A percentile compares a stretch with the other conserved stretches of the same genome.
phyloP scores from a whole-genome alignment of 169 alveolate species.

The Plasmodium blacklocki region DNA sequence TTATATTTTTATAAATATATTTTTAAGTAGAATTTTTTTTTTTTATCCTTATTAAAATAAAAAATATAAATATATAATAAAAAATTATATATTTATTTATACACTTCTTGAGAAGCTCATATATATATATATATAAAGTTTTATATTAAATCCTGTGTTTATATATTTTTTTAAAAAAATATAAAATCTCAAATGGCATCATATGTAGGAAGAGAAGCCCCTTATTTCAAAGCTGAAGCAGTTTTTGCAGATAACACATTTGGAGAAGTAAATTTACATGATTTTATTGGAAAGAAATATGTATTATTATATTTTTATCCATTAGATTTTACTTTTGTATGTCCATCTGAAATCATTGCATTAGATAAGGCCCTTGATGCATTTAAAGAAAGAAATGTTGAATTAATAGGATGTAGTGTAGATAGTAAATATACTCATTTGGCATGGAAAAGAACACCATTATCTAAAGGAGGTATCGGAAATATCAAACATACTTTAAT shows the following conservation, averaged over 20 bases:
- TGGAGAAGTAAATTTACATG: constrained; percentile 91
- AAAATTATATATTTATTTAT: too few species aligned
- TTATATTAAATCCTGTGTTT: too few species aligned
- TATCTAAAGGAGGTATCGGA: constrained; percentile 99
- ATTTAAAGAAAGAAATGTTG: constrained; percentile 93
- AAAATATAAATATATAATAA: too few species aligned
- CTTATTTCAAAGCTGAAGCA: constrained; percentile 96
- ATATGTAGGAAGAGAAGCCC: constrained; percentile 94
- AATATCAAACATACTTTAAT: constrained; percentile 93
- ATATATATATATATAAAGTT: neutral
- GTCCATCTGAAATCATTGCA: constrained; percentile 99
- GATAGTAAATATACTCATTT: constrained; percentile 97
- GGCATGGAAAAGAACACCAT: constrained; percentile 96
- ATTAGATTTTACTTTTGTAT: constrained; percentile 99
- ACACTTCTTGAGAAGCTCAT: neutral
- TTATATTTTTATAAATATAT: too few species aligned
- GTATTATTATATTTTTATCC: constrained; percentile 99
- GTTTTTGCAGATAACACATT: constrained; percentile 95
- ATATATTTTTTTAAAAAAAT: neutral
- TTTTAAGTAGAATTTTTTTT: too few species aligned
- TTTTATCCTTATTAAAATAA: too few species aligned
- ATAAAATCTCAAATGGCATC: constrained; percentile 60
- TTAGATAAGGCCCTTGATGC: constrained; percentile 94
- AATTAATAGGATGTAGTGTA: constrained; percentile 96
- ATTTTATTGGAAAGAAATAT: constrained; percentile 96